phyloP scores from a whole-genome alignment of 768 basidiomycete genomes.

The Psilocybe azurescens region DNA sequence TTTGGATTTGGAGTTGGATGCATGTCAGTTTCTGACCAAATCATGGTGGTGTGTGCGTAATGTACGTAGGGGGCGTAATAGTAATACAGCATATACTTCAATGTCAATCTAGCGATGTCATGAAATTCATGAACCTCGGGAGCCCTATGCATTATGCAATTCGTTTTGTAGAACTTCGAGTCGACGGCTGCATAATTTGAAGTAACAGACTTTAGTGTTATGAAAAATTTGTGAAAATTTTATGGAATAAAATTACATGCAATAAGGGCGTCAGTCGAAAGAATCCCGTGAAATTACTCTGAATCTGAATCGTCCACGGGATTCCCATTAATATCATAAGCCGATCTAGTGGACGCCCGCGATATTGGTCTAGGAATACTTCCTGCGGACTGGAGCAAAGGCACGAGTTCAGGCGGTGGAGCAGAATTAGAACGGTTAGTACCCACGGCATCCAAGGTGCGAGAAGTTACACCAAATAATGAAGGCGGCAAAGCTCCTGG shows the following conservation, averaged over 20 bases:
- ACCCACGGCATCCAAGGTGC: slow-evolving; percentile 24
- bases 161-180: background rate
- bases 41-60: background rate
- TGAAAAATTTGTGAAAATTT: background rate
- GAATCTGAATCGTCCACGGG: slow-evolving; percentile 2
- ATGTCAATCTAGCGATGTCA: slow-evolving; percentile 8
- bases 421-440: slow-evolving; percentile 22
- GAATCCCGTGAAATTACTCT: slow-evolving; percentile 4
- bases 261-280: slow-evolving; percentile 1
- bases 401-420: slow-evolving; percentile 25
- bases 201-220: background rate
- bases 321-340: slow-evolving; percentile 15
- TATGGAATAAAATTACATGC: slow-evolving; percentile 13
- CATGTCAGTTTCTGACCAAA: slow-evolving; percentile 1
- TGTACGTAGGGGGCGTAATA: slow-evolving; percentile 2
- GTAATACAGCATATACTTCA: slow-evolving; percentile 4
- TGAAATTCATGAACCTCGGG: slow-evolving; percentile 12
- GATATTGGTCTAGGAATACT: slow-evolving; percentile 17
- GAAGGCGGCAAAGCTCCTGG: slow-evolving; percentile 7
- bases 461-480: slow-evolving; percentile 16
- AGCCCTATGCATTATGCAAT: background rate
- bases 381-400: slow-evolving; percentile 24
- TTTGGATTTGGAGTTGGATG: background rate
- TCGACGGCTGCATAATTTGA: background rate
- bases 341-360: slow-evolving; percentile 22